A percentile compares a stretch with the other conserved stretches of the same genome.
phyloP scores from a whole-genome alignment of 2,329 filamentous ascomycete species.

The Thielaviopsis musarum region DNA sequence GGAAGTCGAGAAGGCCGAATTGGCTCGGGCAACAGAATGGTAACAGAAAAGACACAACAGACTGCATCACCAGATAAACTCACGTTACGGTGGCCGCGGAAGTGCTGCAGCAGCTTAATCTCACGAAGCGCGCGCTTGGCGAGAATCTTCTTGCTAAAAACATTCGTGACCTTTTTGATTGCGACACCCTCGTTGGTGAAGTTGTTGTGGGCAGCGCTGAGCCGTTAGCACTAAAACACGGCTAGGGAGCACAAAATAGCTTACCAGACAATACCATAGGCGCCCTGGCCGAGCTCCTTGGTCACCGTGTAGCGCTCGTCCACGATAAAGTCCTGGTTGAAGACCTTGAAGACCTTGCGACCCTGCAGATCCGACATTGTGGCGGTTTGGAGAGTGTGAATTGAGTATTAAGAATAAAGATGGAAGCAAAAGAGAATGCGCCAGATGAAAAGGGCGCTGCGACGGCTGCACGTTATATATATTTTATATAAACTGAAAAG shows the following conservation, averaged over 20 bases:
- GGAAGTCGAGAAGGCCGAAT: no score
- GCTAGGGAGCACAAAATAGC: slow-evolving; percentile 14
- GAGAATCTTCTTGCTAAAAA: slow-evolving; percentile 99
- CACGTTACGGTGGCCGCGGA: slow-evolving; percentile 77
- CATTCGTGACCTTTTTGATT: slow-evolving; percentile 99
- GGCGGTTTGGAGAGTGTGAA: slow-evolving; percentile 5
- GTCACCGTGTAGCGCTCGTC: slow-evolving; percentile 97
- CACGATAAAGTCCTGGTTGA: slow-evolving; percentile 98
- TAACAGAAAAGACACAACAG: neutral
- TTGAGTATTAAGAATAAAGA: neutral
- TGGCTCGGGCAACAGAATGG: neutral
- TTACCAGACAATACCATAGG: slow-evolving; percentile 97
- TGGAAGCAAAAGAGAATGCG: neutral
- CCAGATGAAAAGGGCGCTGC: neutral
- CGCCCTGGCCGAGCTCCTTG: slow-evolving; percentile 94
- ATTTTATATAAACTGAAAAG: neutral
- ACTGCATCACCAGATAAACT: slow-evolving; percentile 19
- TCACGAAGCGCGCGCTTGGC: slow-evolving; percentile 95
- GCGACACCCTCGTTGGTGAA: slow-evolving; percentile 85
- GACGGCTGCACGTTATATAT: neutral
- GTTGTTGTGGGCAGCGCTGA: slow-evolving; percentile 79
- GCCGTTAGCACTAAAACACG: slow-evolving; percentile 8
- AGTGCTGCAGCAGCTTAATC: slow-evolving; percentile 97
- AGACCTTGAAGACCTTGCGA: slow-evolving; percentile 96
- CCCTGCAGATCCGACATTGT: slow-evolving; percentile 27